Conservation (phyloP, 2,329 filamentous ascomycete species). For the Colletotrichum echinochloae region DNA sequence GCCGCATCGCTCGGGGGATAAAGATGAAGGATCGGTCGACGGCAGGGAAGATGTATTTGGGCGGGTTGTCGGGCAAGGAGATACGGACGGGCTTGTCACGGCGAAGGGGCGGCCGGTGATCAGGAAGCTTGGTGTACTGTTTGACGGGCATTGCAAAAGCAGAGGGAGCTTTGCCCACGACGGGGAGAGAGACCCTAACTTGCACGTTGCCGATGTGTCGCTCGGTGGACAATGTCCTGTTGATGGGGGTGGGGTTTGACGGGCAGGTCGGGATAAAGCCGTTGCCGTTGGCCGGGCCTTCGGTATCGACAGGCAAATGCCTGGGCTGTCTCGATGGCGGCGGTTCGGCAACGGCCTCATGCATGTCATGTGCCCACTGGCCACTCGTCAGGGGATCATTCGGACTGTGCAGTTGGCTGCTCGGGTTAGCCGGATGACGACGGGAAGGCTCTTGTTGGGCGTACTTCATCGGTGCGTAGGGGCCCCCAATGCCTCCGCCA, state of each 20-base stretch:
- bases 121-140: constrained; percentile 92
- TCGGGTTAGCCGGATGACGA: constrained; percentile 31
- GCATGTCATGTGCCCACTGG: constrained; percentile 95
- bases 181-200: constrained; percentile 83
- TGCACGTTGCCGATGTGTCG: constrained; percentile 86
- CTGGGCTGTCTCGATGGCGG: constrained; percentile 54
- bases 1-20: constrained; percentile 91
- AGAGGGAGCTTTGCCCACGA: constrained; percentile 75
- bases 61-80: constrained; percentile 82
- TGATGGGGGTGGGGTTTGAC: constrained; percentile 74
- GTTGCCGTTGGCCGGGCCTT: constrained; percentile 66
- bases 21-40: constrained; percentile 96
- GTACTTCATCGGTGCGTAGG: constrained; percentile 73
- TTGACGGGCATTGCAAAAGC: constrained; percentile 84
- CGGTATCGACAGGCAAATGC: constrained; percentile 55
- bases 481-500: constrained; percentile 65
- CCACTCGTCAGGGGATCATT: constrained; percentile 75
- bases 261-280: constrained; percentile 67
- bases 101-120: constrained; percentile 92
- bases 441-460: constrained; percentile 46
- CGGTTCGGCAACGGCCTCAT: constrained; percentile 74
- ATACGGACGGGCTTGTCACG: constrained; percentile 97
- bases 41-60: constrained; percentile 92
- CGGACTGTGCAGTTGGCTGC: constrained; percentile 59
- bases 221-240: constrained; percentile 84